Base-by-base conservation (phyloP, 2,329 filamentous ascomycete species). In the Penicillium sp. region DNA sequence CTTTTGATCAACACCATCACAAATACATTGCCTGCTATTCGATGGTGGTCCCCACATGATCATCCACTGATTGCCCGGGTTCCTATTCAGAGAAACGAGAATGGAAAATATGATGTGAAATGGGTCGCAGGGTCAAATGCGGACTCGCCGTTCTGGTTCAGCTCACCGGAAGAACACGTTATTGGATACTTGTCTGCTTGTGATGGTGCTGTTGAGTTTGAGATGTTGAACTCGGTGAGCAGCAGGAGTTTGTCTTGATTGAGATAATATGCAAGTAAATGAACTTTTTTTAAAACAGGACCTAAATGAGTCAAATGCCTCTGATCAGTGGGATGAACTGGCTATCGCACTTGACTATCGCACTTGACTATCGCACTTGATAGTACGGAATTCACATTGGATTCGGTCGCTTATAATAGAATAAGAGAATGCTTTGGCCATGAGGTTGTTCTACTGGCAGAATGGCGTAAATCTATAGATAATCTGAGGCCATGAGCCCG, bases 1-100 rank as follows among this genome's bases (percentile, higher is more conserved):
- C 52, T 78, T 3, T 68, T 79, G 6, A 70, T 79, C 34, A 74
- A 73, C 15, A 71, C 72, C 5, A 66, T 70, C 29, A 73, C 74
- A 33, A 71, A 59, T 60, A 67, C 63, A 44, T 57, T 71, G 31
- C 66, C 70, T 57, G 65, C 65, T 15, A 67, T 74, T 29, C 70
- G 74, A 21, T 65, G 68, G 50, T 75, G 73, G 72, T 70, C 68
- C n/a, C 64, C 65, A 7, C 56, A 68, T 7, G 58, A 58, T 7
- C 60, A 65, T 16, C 73, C 73, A 1, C 60, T 67, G 8, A 70
- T 74, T 58, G 57, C 68, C 16, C 67, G 65, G 15, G 57, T 75
- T 49, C 71, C 72, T 45, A 62, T 70, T 45, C 57, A 69, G 7
- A 65, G 66, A 33, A 72, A 57, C 53, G 73, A 75, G n/a, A 68